phyloP scores from a whole-genome alignment of 805 yeast genomes.

The Starmerella sirachaensis region DNA sequence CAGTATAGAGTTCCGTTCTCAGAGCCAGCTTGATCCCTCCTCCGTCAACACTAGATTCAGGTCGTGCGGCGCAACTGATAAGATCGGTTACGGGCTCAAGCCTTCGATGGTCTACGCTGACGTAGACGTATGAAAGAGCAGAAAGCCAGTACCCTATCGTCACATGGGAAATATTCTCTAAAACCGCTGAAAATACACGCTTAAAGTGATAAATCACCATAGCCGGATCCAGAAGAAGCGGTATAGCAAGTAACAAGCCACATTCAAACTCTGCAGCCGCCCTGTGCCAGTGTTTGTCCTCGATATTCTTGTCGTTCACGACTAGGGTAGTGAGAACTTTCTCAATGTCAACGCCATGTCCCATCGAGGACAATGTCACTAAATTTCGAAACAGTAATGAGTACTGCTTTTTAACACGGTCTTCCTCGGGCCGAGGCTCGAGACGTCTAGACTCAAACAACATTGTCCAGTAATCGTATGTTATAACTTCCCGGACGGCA shows the following conservation, averaged over 20 bases:
- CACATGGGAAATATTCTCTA: slow-evolving; percentile 7
- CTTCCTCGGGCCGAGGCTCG: slow-evolving; percentile 44
- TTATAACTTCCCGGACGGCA: neutral
- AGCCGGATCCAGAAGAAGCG: neutral
- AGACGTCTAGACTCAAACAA: slow-evolving; percentile 39
- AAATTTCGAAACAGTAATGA: slow-evolving; percentile 46
- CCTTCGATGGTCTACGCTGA: slow-evolving; percentile 47
- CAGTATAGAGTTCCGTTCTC: slow-evolving; percentile 8
- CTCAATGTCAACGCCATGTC: slow-evolving; percentile 31
- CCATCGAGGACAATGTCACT: slow-evolving; percentile 25
- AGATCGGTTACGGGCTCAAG: slow-evolving; percentile 26
- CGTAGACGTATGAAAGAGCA: slow-evolving; percentile 61
- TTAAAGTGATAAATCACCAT: too few species aligned
- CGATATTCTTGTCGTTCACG: slow-evolving; percentile 20
- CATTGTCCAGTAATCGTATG: slow-evolving; percentile 11
- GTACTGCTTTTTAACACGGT: slow-evolving; percentile 53
- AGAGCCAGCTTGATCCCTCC: slow-evolving; percentile 15
- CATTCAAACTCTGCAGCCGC: slow-evolving; percentile 49
- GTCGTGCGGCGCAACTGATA: slow-evolving; percentile 1
- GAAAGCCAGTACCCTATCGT: slow-evolving; percentile 63
- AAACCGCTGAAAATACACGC: too few species aligned
- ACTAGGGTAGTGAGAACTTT: slow-evolving; percentile 36
- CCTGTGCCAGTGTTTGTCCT: slow-evolving; percentile 67
- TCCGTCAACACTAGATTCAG: slow-evolving; percentile 7
- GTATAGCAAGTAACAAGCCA: slow-evolving; percentile 14